phyloP scores from a whole-genome alignment of 164 flowering plant species.

The Amborella trichopoda region DNA sequence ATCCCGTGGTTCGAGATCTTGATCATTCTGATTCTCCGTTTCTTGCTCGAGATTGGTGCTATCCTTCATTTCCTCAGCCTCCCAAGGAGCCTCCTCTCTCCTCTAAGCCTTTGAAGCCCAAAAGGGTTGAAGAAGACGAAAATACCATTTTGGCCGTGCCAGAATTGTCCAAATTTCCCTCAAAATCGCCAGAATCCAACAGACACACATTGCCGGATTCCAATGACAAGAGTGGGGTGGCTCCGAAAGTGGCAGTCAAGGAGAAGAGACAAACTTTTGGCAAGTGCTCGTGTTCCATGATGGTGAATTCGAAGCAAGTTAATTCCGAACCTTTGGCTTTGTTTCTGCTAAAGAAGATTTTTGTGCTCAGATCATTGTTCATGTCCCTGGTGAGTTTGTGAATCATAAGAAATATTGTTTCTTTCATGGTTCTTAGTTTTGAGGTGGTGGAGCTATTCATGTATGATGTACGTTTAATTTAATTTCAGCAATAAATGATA shows the following conservation, averaged over 20 bases:
- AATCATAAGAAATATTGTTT: not conserved
- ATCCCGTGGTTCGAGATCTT: constrained; percentile 18
- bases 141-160: constrained; percentile 5
- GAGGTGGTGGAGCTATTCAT: not conserved
- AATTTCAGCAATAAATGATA: not conserved
- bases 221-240: not conserved
- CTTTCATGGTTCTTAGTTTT: not conserved
- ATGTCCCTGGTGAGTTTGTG: constrained; percentile 23
- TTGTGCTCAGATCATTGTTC: constrained; percentile 10
- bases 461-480: not conserved
- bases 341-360: constrained; percentile 5
- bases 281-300: constrained; percentile 13
- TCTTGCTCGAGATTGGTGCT: constrained; percentile 68
- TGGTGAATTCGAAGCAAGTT: constrained; percentile 14
- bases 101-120: constrained; percentile 28
- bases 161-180: constrained; percentile 16
- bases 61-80: constrained; percentile 59
- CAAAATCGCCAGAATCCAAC: constrained; percentile 13
- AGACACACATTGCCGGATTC: constrained; percentile 2
- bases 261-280: not conserved
- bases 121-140: constrained; percentile 18
- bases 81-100: too few species aligned
- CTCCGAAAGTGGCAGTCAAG: not conserved
- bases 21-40: too few species aligned
- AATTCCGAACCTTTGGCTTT: constrained; percentile 10